phyloP scores from a whole-genome alignment of 2,329 filamentous ascomycete species.

The Nemania abortiva region DNA sequence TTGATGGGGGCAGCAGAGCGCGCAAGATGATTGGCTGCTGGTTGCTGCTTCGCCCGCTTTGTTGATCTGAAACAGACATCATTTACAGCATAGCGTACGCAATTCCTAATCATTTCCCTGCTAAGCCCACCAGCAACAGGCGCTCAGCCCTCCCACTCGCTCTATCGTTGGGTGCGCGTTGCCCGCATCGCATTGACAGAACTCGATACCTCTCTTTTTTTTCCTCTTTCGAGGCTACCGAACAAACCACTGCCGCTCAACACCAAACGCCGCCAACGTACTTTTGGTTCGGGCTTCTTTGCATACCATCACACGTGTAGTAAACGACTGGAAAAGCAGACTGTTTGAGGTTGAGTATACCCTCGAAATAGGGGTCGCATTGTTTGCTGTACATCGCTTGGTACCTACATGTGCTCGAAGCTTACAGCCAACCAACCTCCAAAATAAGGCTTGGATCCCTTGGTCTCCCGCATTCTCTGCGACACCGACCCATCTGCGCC shows the following conservation, averaged over 20 bases:
- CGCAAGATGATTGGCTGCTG: conserved; percentile 31
- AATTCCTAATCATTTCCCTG: conserved; percentile 34
- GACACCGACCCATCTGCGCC: conserved; percentile 25
- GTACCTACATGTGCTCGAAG: background rate
- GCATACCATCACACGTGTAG: background rate
- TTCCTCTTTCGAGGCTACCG: conserved; percentile 1
- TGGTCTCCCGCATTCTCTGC: conserved; percentile 16
- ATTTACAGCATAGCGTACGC: conserved; percentile 21
- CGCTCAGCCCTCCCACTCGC: background rate
- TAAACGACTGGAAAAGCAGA: background rate
- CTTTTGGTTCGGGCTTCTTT: background rate
- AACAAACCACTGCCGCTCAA: background rate
- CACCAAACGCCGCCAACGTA: background rate
- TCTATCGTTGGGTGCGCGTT: conserved; percentile 8
- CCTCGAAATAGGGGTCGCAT: conserved; percentile 2
- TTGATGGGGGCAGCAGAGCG: background rate
- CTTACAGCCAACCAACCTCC: conserved; percentile 5
- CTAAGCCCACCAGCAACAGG: conserved; percentile 10
- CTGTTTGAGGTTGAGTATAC: background rate
- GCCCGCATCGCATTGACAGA: conserved; percentile 13
- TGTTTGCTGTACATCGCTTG: background rate
- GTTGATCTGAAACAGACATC: conserved; percentile 42
- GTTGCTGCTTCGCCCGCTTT: conserved; percentile 40
- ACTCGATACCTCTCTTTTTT: background rate
- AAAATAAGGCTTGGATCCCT: conserved; percentile 12